Evolutionary conservation across 768 basidiomycete species (phyloP), one percentile per base, ranked within the genome.

Genomic region (Suillus placidus): DNA sequence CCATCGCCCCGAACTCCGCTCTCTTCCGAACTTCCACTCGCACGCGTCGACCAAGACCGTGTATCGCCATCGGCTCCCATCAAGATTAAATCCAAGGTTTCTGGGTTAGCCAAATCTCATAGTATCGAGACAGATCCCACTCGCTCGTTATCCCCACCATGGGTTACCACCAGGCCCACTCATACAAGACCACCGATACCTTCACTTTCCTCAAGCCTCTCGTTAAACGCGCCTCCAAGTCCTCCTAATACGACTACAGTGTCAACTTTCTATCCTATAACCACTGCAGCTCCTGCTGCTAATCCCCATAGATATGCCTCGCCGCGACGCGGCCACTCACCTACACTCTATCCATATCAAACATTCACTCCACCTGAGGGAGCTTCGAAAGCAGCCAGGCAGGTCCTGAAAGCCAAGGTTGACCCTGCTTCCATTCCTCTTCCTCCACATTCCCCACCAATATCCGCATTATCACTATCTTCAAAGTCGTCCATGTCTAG

Each of bases 391-490:
- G 57, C 67, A 26, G 51, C 68, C 32, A 69, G 68, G 55, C 77
- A 67, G 60, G 38, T 18, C 4, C 37, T 68, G 18, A 56, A 66
- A 6, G 49, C 73, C 37, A 86, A 81, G 68, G 81, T 87, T 35
- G 89, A 90, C 67, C 85, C 88, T 10, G 70, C 81, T 18, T 77
- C 80, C 1, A 82, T 88, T 65, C 88, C 88, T n/a, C 75, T 88
- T 5, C 87, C 89, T 4, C 85, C 89, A 2, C 81, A 87, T 66
- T 93, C 92, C 2, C 92, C 92, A 16, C 88, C 91, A 1, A 79
- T 82, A 35, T 93, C 92, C 26, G 81, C 88, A 0, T 68, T 93
- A 18, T 94, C 92, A 1, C 84, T 88, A 69, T 93, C 92, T n/a
- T 92, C 92, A 4, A 85, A 79, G n/a, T 92, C 90, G 2, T 90